Percentiles rank a stretch among this genome's conserved stretches.
Evolutionary conservation across 2,329 filamentous ascomycete genomes (phyloP).

Genomic region (Fusarium dlaminii): DNA sequence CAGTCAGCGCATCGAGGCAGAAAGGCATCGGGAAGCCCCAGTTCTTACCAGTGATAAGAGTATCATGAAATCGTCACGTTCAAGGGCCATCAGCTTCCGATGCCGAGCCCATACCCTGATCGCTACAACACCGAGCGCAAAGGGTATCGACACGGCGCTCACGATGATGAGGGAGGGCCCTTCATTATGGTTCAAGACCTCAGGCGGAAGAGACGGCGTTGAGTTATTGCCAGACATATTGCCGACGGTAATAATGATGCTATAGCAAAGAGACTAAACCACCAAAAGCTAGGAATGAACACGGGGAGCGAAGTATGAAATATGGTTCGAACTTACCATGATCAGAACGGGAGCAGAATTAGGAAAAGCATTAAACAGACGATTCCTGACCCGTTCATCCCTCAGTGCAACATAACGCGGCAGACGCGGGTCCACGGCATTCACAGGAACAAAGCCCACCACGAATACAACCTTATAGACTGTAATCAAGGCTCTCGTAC

Average conservation of each 20-base stretch:
- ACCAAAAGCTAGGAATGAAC: background rate
- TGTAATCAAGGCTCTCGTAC: background rate
- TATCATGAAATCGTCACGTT: background rate
- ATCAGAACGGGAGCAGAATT: background rate
- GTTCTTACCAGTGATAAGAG: background rate
- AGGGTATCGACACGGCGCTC: background rate
- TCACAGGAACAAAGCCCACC: background rate
- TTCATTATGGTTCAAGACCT: background rate
- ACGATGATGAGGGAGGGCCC: background rate
- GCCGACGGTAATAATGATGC: rapidly evolving
- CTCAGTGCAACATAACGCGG: background rate
- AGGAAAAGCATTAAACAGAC: background rate
- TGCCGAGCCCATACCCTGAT: background rate
- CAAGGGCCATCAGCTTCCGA: background rate
- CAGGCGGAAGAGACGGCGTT: background rate
- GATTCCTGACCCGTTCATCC: background rate
- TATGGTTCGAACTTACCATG: background rate
- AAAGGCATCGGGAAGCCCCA: too few relatives aligned
- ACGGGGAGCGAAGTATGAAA: background rate
- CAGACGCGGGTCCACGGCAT: background rate
- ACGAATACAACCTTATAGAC: background rate
- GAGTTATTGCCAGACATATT: background rate
- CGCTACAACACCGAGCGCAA: background rate
- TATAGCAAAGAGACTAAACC: rapidly evolving
- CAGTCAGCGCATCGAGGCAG: background rate